Evolutionary conservation across 2,329 filamentous ascomycete genomes (phyloP).

Genomic region (Elsinoe ampelina): DNA sequence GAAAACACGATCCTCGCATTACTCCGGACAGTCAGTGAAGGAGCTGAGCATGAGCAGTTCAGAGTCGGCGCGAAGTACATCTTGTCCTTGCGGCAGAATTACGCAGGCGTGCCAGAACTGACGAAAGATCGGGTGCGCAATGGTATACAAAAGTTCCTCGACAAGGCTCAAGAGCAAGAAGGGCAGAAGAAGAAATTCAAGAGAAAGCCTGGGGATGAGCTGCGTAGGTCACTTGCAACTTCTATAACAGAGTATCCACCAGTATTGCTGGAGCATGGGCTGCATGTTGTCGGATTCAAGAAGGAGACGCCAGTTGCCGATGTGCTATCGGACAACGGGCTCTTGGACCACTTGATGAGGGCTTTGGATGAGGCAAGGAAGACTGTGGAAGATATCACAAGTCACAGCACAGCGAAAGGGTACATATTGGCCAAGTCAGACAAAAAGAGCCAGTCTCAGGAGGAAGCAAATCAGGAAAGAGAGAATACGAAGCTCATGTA

Average conservation of each 20-base stretch:
- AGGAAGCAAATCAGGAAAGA: slow-evolving; percentile 21
- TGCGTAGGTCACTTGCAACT: slow-evolving; percentile 71
- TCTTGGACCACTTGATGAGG: slow-evolving; percentile 57
- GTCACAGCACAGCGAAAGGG: slow-evolving; percentile 57
- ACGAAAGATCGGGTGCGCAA: slow-evolving; percentile 62
- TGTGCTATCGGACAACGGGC: slow-evolving; percentile 55
- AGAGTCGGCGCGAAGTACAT: slow-evolving; percentile 69
- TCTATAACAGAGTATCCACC: slow-evolving; percentile 86
- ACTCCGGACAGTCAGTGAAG: slow-evolving; percentile 69
- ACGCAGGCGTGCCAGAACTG: slow-evolving; percentile 61
- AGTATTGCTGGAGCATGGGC: slow-evolving; percentile 75
- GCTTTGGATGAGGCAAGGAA: slow-evolving; percentile 62
- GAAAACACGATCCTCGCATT: slow-evolving; percentile 75
- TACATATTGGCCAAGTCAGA: slow-evolving; percentile 65
- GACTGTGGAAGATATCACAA: slow-evolving; percentile 60
- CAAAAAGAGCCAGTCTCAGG: slow-evolving; percentile 18
- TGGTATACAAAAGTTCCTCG: slow-evolving; percentile 58
- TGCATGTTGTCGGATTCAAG: slow-evolving; percentile 63
- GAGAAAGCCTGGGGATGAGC: slow-evolving; percentile 62
- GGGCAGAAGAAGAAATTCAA: slow-evolving; percentile 56
- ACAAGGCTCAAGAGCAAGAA: slow-evolving; percentile 44
- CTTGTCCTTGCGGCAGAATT: slow-evolving; percentile 76
- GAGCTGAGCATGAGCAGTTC: slow-evolving; percentile 75
- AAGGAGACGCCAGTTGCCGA: slow-evolving; percentile 56
- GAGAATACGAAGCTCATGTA: slow-evolving; percentile 54